These are phyloP conservation scores for Aspergillus brunneoviolaceus DNA, from an alignment of 2,329 filamentous ascomycete genomes.

Conservation along the genomic window DNA sequence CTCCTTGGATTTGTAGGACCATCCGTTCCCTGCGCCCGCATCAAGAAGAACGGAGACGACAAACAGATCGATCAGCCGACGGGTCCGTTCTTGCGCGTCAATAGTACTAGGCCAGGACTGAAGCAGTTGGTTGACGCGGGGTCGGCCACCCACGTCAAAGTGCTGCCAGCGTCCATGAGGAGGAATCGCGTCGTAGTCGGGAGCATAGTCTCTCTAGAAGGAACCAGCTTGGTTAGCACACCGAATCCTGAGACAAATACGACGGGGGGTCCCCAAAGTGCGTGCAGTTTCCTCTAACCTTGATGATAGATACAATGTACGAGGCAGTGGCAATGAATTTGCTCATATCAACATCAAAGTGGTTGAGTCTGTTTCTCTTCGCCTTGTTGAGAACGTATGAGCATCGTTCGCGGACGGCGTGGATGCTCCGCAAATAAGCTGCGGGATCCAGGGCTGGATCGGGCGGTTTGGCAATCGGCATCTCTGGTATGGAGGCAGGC, in stretches of 20 bases:
- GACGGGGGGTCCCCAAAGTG: background rate
- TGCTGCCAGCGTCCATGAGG: constrained; percentile 73
- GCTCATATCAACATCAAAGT: constrained; percentile 84
- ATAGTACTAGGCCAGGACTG: constrained; percentile 51
- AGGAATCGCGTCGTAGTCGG: constrained; percentile 71
- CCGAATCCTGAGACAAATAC: constrained; percentile 1
- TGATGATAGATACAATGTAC: constrained; percentile 92
- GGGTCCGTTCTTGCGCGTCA: constrained; percentile 53
- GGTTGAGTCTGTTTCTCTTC: constrained; percentile 70
- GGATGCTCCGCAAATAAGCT: constrained; percentile 85
- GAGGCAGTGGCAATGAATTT: constrained; percentile 81
- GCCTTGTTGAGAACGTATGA: constrained; percentile 74
- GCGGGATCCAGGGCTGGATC: constrained; percentile 86
- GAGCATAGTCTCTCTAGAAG: constrained; percentile 65
- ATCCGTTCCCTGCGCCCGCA: constrained; percentile 81
- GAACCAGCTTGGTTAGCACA: constrained; percentile 8
- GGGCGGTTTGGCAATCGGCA: constrained; percentile 78
- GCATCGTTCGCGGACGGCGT: constrained; percentile 79
- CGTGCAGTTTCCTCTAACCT: constrained; percentile 55
- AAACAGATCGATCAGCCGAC: constrained; percentile 61
- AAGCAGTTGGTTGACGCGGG: constrained; percentile 53
- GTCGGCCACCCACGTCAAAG: constrained; percentile 59
- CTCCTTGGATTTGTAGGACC: constrained; percentile 90
- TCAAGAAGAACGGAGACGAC: constrained; percentile 62
- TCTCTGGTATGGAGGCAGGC: constrained; percentile 63